A percentile compares a stretch with the other conserved stretches of the same genome.
Conservation (phyloP, 202 grass and related monocot genomes). For the Bolboschoenoplectus hybrid region DNA sequence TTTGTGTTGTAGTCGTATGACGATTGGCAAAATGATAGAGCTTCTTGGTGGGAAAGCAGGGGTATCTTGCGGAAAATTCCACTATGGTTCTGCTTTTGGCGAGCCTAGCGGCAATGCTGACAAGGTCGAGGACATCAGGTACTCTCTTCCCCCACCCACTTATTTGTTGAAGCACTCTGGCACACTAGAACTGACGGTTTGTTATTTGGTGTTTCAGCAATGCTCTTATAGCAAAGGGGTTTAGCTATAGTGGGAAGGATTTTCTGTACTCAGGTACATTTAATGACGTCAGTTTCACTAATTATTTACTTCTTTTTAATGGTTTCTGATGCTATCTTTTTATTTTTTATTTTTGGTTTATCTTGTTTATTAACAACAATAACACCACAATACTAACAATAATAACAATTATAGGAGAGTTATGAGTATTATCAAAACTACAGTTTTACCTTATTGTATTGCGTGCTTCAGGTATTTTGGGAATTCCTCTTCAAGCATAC, state of each 20-base stretch:
- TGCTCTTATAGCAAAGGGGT: conserved; percentile 82
- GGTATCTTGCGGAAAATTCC: conserved; percentile 76
- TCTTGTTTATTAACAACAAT: neutral
- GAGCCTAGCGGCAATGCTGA: conserved; percentile 86
- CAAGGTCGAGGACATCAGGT: conserved; percentile 94
- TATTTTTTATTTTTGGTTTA: neutral
- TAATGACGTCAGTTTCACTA: neutral
- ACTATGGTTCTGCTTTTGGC: conserved; percentile 97
- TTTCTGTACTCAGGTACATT: conserved; percentile 84
- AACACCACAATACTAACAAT: neutral
- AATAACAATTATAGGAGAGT: neutral
- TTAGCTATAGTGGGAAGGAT: conserved; percentile 97
- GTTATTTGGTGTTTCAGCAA: conserved; percentile 46
- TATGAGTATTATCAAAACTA: neutral
- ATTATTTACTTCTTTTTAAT: conserved; percentile 3
- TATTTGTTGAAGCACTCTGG: conserved; percentile 26
- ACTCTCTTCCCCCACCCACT: neutral
- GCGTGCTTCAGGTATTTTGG: conserved; percentile 71
- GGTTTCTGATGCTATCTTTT: neutral
- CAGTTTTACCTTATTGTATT: conserved; percentile 33
- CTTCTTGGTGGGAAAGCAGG: conserved; percentile 96
- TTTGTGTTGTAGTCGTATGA: conserved; percentile 72
- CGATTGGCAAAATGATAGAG: conserved; percentile 99
- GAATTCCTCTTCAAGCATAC: conserved; percentile 86
- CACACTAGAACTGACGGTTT: conserved; percentile 9